phyloP scores from a whole-genome alignment of 1,139 yeast species.

The Protomyces inundatus region DNA sequence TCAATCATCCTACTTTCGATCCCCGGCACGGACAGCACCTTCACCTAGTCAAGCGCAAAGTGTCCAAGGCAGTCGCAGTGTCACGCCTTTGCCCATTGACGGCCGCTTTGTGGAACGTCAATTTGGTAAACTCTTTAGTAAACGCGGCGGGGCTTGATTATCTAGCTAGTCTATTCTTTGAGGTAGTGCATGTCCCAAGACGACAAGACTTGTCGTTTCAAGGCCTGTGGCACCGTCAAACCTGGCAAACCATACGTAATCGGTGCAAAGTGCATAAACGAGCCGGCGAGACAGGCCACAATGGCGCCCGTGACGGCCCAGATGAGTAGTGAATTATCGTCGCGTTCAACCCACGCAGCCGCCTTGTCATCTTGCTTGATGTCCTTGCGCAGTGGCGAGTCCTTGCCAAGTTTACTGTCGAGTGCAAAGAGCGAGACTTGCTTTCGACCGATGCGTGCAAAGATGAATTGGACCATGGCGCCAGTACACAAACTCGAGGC shows the following conservation, averaged over 20 bases:
- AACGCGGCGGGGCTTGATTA: background rate
- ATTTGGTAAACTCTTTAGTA: background rate
- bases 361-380: background rate
- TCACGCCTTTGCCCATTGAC: background rate
- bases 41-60: background rate
- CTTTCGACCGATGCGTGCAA: constrained; percentile 42
- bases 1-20: background rate
- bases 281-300: constrained; percentile 51
- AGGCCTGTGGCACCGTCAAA: constrained; percentile 59
- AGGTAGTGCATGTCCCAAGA: constrained; percentile 71
- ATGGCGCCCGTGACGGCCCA: constrained; percentile 36
- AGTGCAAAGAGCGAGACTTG: constrained; percentile 2
- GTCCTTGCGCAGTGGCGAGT: constrained; percentile 3
- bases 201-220: constrained; percentile 73
- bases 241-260: constrained; percentile 75
- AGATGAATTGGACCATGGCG: constrained; percentile 70
- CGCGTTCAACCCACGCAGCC: constrained; percentile 1
- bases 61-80: background rate
- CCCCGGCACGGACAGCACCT: background rate
- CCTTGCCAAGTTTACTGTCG: background rate
- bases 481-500: constrained; percentile 82
- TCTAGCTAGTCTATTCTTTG: constrained; percentile 44
- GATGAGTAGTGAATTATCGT: constrained; percentile 6
- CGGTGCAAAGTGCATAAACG: constrained; percentile 74
- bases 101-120: background rate